These are phyloP conservation scores for Schizosaccharomyces osmophilus DNA, from an alignment of 805 yeast species.

Conservation along the genomic window DNA sequence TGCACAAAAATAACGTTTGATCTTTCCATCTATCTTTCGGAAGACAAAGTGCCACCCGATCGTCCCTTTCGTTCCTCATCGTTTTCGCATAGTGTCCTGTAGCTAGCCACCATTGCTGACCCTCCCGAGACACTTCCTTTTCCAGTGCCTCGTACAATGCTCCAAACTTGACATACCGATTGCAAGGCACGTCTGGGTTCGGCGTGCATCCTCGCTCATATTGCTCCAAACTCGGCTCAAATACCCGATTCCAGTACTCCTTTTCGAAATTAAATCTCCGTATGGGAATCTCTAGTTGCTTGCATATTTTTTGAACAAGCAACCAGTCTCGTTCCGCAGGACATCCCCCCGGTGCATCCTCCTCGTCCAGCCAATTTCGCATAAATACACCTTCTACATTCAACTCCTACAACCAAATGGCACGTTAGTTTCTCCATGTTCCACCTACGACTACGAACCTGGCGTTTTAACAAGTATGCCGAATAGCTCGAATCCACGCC, in stretches of 20 bases:
- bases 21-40: conserved; percentile 44
- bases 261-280: conserved; percentile 61
- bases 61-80: background rate
- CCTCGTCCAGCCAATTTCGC: conserved; percentile 50
- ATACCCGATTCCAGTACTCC: conserved; percentile 83
- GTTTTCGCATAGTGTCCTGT: conserved; percentile 32
- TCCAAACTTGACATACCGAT: conserved; percentile 70
- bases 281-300: conserved; percentile 37
- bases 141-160: conserved; percentile 31
- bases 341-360: conserved; percentile 10
- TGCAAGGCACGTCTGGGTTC: conserved; percentile 83
- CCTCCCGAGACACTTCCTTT: conserved; percentile 8
- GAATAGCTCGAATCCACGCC: conserved; percentile 90
- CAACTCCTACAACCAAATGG: conserved; percentile 7
- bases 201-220: conserved; percentile 65
- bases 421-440: background rate
- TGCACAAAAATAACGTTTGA: conserved; percentile 74
- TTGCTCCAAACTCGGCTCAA: conserved; percentile 65
- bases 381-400: conserved; percentile 67
- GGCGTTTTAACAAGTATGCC: conserved; percentile 31
- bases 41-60: conserved; percentile 20
- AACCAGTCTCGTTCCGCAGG: conserved; percentile 64
- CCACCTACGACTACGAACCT: background rate
- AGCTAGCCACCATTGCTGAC: conserved; percentile 51
- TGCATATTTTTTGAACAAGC: conserved; percentile 45